phyloP scores from a whole-genome alignment of 1,284 basidiomycete species.

The Trametes pubescens region DNA sequence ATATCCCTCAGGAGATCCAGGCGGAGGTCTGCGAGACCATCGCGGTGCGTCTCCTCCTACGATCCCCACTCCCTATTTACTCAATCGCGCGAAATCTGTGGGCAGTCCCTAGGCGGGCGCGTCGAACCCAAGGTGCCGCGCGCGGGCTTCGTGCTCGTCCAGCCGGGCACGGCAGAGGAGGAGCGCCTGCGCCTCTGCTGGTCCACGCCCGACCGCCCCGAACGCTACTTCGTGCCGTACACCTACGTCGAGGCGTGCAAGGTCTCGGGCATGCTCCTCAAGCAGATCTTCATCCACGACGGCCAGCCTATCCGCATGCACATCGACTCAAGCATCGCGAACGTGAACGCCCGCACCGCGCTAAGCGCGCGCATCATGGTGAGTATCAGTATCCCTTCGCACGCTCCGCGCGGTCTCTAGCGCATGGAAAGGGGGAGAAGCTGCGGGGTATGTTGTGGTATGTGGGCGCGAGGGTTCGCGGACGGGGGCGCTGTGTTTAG shows the following conservation, averaged over 20 bases:
- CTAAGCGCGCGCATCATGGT: conserved; percentile 75
- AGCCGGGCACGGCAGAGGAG: conserved; percentile 70
- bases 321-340: conserved; percentile 79
- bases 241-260: conserved; percentile 83
- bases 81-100: too few relatives aligned
- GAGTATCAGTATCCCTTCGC: conserved; percentile 44
- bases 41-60: conserved; percentile 52
- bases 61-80: background rate
- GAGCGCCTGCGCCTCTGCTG: conserved; percentile 76
- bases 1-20: conserved; percentile 72
- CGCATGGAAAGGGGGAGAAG: background rate
- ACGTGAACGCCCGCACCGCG: conserved; percentile 69
- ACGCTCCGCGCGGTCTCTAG: background rate
- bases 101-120: conserved; percentile 71
- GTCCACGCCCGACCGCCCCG: conserved; percentile 69
- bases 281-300: conserved; percentile 75
- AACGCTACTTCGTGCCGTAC: conserved; percentile 78
- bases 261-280: conserved; percentile 70
- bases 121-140: conserved; percentile 81
- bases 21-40: conserved; percentile 74
- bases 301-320: conserved; percentile 73
- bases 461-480: conserved; percentile 4
- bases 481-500: background rate
- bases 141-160: conserved; percentile 75
- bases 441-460: background rate